Evolutionary conservation across 306 rosid species (phyloP), one percentile per base, ranked within the genome.

Genomic region (Sindora glabra): DNA sequence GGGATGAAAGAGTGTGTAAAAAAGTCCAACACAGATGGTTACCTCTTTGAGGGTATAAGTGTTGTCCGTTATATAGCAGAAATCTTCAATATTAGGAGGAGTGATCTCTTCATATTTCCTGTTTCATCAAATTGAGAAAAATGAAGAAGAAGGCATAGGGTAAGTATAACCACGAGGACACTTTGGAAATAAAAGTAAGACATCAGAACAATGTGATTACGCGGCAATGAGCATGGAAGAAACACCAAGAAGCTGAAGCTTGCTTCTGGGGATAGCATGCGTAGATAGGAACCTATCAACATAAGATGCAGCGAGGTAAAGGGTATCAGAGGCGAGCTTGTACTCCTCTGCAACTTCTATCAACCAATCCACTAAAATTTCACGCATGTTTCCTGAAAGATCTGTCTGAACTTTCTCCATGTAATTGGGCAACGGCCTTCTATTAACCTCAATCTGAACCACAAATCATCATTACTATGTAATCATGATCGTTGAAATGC

Each of bases 51-150:
- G 45, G 37, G 60, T 65, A 61, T 64, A 80, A 15, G 77, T 5
- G 32, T 76, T 80, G 46, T 80, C 86, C 11, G 86, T 76, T 40
- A 80, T 61, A 56, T 64, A 80, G 64, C 86, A 80, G 33, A 76
- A 61, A 10, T 65, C 79, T 48, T 80, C 74, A 37, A 38, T 49
- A 2, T 55, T 48, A 32, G 82, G 82, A 56, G 74, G 69, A 26
- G 48, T 53, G 58, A 80, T 80, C 48, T 76, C 86, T 56, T 69
- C 82, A 18, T 65, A 42, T 23, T 69, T 73, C 48, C 86, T 80
- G 70, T 71, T 47, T 44, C 42, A 62, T 49, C 48, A 58, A 70
- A 72, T 40, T 29, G 38, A 1, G 15, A 49, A 36, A 29, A 40
- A 11, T 65, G 6, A 58, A n/a, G n/a, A n/a, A n/a, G n/a, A n/a